Base-by-base conservation (phyloP, 805 yeast species). In the Schizosaccharomyces japonicus region DNA sequence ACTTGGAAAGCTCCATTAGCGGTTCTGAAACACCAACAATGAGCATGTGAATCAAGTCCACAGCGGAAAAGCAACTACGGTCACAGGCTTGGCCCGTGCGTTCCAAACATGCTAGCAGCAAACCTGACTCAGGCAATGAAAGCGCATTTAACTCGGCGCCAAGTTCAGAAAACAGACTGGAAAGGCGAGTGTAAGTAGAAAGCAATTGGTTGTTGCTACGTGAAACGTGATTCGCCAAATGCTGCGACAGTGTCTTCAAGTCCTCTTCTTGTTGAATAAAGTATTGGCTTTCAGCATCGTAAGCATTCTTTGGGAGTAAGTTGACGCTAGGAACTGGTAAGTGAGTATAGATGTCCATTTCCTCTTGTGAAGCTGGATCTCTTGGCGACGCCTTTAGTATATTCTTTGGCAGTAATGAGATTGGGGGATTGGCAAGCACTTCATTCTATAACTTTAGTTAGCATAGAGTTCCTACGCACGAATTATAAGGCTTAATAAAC, bases 41-140 rank as follows among this genome's bases (percentile, higher is more conserved):
- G 46, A 78, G 60, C 32, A 70, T 70, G 10, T 66, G 60, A 3
- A 74, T 70, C 8, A 78, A 64, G 1, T 69, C 58, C 54, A 74
- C 65, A 52, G 75, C 63, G n/a, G 74, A 57, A 51, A 73, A 58
- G 56, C 66, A 68, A 44, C 65, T 49, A 62, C 70, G 71, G 59
- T 90, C 96, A 52, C 81, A 76, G 1, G 84, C 78, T 56, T 80
- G 84, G 1, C 96, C 95, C 27, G 83, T 72, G 52, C 75, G 74
- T 57, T 90, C 96, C 51, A 82, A 68, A 2, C 75, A 66, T 3
- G 74, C 57, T 1, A 90, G 66, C 39, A 66, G 54, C 13, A 53
- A 36, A 8, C 58, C 57, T 26, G 56, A 53, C 15, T 42, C 33
- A 52, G 75, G 78, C 29, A 75, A 59, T 50, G 75, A 67, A 56